Evolutionary conservation across 352 stramenopile species (phyloP), one percentile per base, ranked within the genome.

Genomic region (Thalassiosira exigua): DNA sequence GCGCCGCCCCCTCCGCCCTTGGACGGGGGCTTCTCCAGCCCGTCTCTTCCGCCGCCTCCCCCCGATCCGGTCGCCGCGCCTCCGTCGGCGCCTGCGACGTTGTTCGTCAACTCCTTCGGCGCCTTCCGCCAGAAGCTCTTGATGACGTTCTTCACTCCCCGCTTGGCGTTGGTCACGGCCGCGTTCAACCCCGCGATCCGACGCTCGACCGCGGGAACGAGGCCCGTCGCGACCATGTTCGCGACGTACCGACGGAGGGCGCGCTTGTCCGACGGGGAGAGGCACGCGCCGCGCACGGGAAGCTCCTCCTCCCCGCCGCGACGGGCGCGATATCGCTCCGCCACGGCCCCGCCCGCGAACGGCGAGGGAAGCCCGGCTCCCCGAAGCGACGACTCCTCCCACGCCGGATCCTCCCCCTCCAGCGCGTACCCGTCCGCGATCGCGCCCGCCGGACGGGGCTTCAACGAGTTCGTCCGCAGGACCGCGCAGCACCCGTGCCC

Each of bases 91-190:
- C 44, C 56, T 4, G 30, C 39, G 26, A 48, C 21, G 21, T 4
- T 24, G 4, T 26, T 30, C 3, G 56, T 21, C 24, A 76, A 17
- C 27, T 76, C 79, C 68, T 89, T 91, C 1, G 78, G 73, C 11
- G 11, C n/a, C 30, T 82, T 86, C 56, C 89, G 77, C 85, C 82
- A 93, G 74, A 94, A 90, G 52, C 77, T 86, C 52, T 92, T 92
- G 46, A 94, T 85, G 0, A 93, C 72, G 79, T 94, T 94, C 46
- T 85, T 82, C 17, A 94, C 75, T 62, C 89, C 89, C 59, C 89
- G 90, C 69, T 94, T 94, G 5, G 79, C 83, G 75, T 93, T 90
- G 65, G 62, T 91, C 27, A 94, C 89, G 32, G 81, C 79, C 11
- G 66, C 48, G 81, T 94, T 94, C 2, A 94, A 69, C 78, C 84